A percentile compares a stretch with the other conserved stretches of the same genome.
phyloP scores from a whole-genome alignment of 176 grass and related monocot genomes.

The bread wheat (Triticum aestivum) region DNA sequence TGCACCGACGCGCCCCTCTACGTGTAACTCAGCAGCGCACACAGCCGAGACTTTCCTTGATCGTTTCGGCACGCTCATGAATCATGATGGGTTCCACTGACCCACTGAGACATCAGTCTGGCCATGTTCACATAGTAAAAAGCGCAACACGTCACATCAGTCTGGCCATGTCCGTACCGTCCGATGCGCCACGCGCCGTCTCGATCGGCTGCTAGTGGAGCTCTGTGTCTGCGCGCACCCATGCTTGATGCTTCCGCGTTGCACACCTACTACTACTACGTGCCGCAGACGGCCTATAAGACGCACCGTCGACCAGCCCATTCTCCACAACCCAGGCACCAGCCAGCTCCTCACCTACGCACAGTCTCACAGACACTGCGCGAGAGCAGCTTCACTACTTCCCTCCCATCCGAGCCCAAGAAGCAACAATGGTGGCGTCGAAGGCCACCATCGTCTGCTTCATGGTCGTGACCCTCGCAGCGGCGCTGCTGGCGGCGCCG shows the following conservation, averaged over 20 bases:
- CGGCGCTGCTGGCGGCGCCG: neutral
- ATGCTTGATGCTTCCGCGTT: neutral
- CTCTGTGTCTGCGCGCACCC: neutral
- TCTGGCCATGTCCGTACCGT: neutral
- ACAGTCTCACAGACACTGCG: too few species aligned
- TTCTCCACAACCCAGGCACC: too few species aligned
- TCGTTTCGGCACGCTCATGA: neutral
- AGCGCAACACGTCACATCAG: neutral
- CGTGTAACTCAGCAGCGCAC: conserved; percentile 23
- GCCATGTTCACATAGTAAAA: neutral
- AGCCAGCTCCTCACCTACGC: too few species aligned
- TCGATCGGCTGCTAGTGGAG: neutral
- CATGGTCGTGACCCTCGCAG: conserved; percentile 11
- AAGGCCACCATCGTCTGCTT: conserved; percentile 8
- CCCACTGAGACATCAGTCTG: neutral
- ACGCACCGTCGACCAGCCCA: neutral
- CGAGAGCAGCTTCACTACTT: neutral
- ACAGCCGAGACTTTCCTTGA: neutral
- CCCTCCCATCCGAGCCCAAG: neutral
- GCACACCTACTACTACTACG: neutral
- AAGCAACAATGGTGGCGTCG: conserved; percentile 16
- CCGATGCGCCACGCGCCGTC: neutral
- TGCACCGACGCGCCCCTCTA: neutral
- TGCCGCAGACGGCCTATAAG: neutral
- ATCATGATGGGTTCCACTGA: conserved; percentile 10